Conservation (phyloP, 768 basidiomycete genomes). For the Suillus luteus region DNA sequence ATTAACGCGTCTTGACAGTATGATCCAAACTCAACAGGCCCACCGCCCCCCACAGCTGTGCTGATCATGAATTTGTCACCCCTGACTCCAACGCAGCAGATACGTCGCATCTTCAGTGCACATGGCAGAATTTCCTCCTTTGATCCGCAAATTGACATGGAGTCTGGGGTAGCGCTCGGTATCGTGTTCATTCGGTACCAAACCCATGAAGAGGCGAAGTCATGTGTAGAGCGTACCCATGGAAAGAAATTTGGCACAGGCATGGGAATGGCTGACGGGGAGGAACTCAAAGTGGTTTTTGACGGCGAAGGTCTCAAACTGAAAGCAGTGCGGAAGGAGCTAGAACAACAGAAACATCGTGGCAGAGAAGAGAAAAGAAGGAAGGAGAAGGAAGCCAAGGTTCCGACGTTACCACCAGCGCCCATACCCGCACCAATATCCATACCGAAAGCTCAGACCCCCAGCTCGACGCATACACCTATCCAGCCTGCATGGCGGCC, state of each 20-base stretch:
- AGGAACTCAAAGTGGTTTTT: conserved; percentile 73
- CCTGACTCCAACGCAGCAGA: conserved; percentile 63
- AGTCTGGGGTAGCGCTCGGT: conserved; percentile 82
- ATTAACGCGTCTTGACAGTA: conserved; percentile 47
- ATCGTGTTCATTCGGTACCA: conserved; percentile 73
- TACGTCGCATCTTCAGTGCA: conserved; percentile 63
- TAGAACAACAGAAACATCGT: conserved; percentile 52
- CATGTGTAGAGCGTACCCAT: conserved; percentile 66
- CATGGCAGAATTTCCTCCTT: conserved; percentile 67
- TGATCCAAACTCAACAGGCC: conserved; percentile 69
- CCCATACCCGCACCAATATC: conserved; percentile 19
- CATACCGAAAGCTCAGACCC: conserved; percentile 18
- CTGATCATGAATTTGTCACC: conserved; percentile 72
- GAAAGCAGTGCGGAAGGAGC: conserved; percentile 65
- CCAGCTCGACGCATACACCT: conserved; percentile 31
- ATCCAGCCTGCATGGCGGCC: conserved; percentile 21
- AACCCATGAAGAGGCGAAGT: conserved; percentile 65
- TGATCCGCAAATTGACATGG: conserved; percentile 77
- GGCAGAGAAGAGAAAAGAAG: conserved; percentile 51
- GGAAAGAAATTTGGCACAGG: conserved; percentile 60
- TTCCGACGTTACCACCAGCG: conserved; percentile 18
- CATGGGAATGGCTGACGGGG: conserved; percentile 44
- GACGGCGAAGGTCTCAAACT: conserved; percentile 73
- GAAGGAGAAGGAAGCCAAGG: conserved; percentile 35
- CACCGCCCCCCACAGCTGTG: conserved; percentile 74